Conservation (phyloP, 805 yeast species). For the Wickerhamiella kurtzmanii region DNA sequence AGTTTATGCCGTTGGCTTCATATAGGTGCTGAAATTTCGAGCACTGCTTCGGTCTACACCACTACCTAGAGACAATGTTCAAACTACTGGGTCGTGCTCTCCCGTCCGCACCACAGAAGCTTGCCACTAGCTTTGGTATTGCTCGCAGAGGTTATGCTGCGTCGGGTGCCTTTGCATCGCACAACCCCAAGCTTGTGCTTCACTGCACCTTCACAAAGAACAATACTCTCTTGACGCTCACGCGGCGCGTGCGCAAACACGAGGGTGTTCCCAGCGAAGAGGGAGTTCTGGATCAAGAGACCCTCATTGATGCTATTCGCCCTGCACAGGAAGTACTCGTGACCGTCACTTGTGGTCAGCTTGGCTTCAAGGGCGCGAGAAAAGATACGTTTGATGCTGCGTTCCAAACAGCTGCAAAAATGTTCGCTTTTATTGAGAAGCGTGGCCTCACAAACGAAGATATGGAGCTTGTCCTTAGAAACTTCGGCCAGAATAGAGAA, state of each 20-base stretch:
- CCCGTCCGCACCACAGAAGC: neutral
- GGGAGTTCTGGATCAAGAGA: slow-evolving; percentile 49
- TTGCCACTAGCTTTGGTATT: too few relatives aligned
- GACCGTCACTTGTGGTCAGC: slow-evolving; percentile 64
- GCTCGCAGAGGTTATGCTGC: neutral
- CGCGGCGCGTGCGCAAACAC: slow-evolving; percentile 36
- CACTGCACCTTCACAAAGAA: slow-evolving; percentile 69
- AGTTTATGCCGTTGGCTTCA: too few relatives aligned
- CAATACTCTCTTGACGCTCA: slow-evolving; percentile 67
- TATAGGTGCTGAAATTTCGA: too few relatives aligned
- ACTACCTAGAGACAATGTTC: too few relatives aligned
- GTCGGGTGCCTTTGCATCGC: neutral
- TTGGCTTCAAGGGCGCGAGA: slow-evolving; percentile 81
- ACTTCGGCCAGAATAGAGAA: slow-evolving; percentile 79
- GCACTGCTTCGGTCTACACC: too few relatives aligned
- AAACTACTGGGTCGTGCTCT: too few relatives aligned
- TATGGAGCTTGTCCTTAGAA: slow-evolving; percentile 64
- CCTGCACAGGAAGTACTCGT: slow-evolving; percentile 64
- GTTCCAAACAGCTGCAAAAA: slow-evolving; percentile 63
- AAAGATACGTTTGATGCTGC: slow-evolving; percentile 90
- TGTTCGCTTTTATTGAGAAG: slow-evolving; percentile 61
- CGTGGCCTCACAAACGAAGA: slow-evolving; percentile 42
- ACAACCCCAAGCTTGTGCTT: slow-evolving; percentile 38
- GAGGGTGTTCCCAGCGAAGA: slow-evolving; percentile 30
- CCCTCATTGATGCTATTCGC: slow-evolving; percentile 53